Evolutionary conservation across 257 asterid species (phyloP), one percentile per base, ranked within the genome.

Genomic region (Jacaranda mimosifolia): DNA sequence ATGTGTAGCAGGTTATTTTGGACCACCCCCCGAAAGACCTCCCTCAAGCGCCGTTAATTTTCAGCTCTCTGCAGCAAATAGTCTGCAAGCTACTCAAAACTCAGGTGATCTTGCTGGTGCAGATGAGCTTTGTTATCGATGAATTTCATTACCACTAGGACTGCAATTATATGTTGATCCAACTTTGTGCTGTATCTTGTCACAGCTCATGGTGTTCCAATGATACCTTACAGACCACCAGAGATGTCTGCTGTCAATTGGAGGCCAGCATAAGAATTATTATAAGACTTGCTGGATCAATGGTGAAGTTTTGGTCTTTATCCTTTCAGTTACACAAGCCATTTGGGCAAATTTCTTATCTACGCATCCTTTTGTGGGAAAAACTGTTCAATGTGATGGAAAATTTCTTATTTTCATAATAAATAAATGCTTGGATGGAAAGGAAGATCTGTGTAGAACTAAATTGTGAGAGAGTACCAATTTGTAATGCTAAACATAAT

Each of bases 121-220:
- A 36, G 11, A 67, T 56, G 55, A 53, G 21, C 77, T 75, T 81
- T 75, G 46, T 80, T 49, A 76, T 66, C 63, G 48, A 60, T 46
- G 42, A 55, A 21, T 55, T 56, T 75, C 67, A 19, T 74, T 60
- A 13, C 17, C 40, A 12, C 12, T 17, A 18, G 39, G 15, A 36
- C 43, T 81, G 80, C 72, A 51, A 56, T 74, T 40, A 45, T 49
- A 63, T 70, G 58, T 57, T 76, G 75, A 76, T 72, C 72, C 74
- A 45, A 86, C 80, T 62, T 63, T 46, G 36, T 73, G 65, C 65
- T 78, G 71, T 66, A n/a, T 62, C 55, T 51, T 82, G 39, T 80
- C 76, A 67, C 87, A 87, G 91, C 51, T 75, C 87, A 78, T 73
- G 84, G 91, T 82, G 82, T 67, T 73, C 83, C 83, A 3, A 70